phyloP scores from a whole-genome alignment of 257 asterid species.

The Paulownia fortunei region DNA sequence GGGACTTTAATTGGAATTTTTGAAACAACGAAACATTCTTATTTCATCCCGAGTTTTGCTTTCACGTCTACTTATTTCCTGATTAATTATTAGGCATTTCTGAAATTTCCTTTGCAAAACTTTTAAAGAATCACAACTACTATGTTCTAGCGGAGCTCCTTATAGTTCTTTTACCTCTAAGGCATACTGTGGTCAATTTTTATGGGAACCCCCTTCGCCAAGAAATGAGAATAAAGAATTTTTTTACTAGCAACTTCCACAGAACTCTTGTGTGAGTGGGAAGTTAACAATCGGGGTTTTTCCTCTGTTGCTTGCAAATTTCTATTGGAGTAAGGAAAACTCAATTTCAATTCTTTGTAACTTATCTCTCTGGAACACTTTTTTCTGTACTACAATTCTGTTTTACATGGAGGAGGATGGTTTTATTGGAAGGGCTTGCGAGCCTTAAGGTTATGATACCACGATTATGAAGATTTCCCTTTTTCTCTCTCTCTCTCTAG shows the following conservation, averaged over 20 bases:
- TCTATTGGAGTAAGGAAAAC: background rate
- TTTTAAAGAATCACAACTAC: background rate
- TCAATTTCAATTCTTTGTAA: background rate
- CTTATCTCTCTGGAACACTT: background rate
- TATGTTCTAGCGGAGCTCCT: background rate
- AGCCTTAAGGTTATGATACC: constrained; percentile 37
- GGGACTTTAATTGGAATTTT: background rate
- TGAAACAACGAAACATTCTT: background rate
- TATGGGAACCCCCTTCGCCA: background rate
- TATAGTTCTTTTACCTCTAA: background rate
- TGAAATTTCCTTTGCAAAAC: background rate
- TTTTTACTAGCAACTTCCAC: background rate
- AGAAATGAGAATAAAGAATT: background rate
- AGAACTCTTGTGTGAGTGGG: no score
- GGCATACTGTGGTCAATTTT: background rate
- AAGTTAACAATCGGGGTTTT: background rate
- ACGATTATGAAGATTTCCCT: constrained; percentile 49
- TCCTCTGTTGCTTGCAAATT: background rate
- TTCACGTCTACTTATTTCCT: background rate
- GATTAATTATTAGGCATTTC: background rate
- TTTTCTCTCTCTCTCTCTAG: constrained; percentile 43
- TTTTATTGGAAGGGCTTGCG: constrained; percentile 34
- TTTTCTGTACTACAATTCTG: constrained; percentile 1
- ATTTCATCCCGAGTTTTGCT: background rate
- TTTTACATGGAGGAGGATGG: constrained; percentile 18